A percentile compares a stretch with the other conserved stretches of the same genome.
These are phyloP conservation scores for Jatropha podagrica DNA, from an alignment of 441 rosid species.

Conservation along the genomic window DNA sequence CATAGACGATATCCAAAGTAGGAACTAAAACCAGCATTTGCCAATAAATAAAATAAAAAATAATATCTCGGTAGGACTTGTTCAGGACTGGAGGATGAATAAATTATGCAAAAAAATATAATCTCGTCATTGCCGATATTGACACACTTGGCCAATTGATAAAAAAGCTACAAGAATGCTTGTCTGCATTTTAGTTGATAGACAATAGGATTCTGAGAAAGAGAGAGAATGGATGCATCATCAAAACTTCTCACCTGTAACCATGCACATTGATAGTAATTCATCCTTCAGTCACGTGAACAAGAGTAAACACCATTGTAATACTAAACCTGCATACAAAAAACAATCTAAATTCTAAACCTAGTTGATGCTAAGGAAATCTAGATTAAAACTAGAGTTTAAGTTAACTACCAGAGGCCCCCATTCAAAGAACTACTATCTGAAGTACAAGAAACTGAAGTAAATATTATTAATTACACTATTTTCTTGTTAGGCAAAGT, in stretches of 20 bases:
- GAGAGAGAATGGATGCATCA: slow-evolving; percentile 8
- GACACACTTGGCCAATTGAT: neutral
- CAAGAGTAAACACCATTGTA: slow-evolving; percentile 29
- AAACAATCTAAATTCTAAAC: slow-evolving; percentile 41
- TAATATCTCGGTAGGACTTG: too few relatives aligned
- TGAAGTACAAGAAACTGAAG: slow-evolving; percentile 10
- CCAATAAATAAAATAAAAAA: neutral
- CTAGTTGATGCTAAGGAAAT: slow-evolving; percentile 43
- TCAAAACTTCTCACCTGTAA: slow-evolving; percentile 42
- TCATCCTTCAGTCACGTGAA: slow-evolving; percentile 28
- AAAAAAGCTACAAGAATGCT: neutral
- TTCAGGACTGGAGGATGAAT: neutral
- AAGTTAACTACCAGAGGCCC: slow-evolving; percentile 24
- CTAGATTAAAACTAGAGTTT: slow-evolving; percentile 23
- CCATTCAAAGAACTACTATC: slow-evolving; percentile 22
- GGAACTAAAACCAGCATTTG: neutral
- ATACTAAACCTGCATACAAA: slow-evolving; percentile 52
- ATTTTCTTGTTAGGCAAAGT: too few relatives aligned
- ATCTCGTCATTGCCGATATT: neutral
- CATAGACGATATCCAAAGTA: neutral
- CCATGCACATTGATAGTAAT: slow-evolving; percentile 32
- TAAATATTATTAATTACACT: neutral
- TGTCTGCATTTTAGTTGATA: neutral
- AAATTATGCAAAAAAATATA: neutral
- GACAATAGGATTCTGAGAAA: neutral